A percentile compares a stretch with the other conserved stretches of the same genome.
These are phyloP conservation scores for Trametes sanguinea DNA, from an alignment of 768 basidiomycete genomes.

Conservation along the genomic window DNA sequence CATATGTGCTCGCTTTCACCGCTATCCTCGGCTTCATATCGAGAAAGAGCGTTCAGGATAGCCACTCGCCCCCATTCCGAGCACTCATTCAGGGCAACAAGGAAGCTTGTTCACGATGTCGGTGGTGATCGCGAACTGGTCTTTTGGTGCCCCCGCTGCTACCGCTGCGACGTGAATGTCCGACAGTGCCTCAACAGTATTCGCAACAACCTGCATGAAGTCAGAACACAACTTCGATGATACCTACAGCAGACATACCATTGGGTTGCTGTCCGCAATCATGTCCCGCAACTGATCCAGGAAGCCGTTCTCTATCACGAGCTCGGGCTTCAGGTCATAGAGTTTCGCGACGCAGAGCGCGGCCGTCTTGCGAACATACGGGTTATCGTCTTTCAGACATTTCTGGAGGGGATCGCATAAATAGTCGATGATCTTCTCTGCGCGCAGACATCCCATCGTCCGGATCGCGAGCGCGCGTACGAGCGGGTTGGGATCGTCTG, in stretches of 20 bases:
- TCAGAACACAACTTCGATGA: background rate
- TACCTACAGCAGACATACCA: slow-evolving; percentile 56
- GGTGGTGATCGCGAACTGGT: slow-evolving; percentile 81
- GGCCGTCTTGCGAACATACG: slow-evolving; percentile 98
- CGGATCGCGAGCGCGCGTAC: slow-evolving; percentile 95
- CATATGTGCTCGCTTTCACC: slow-evolving; percentile 99
- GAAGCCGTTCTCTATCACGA: slow-evolving; percentile 95
- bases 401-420: slow-evolving; percentile 94
- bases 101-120: slow-evolving; percentile 84
- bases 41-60: slow-evolving; percentile 80
- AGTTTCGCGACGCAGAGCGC: slow-evolving; percentile 96
- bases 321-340: slow-evolving; percentile 94
- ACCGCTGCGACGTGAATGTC: slow-evolving; percentile 84
- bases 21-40: slow-evolving; percentile 82
- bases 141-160: slow-evolving; percentile 59
- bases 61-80: slow-evolving; percentile 99
- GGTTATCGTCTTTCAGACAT: slow-evolving; percentile 92
- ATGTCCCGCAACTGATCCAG: slow-evolving; percentile 86
- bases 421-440: slow-evolving; percentile 99
- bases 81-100: slow-evolving; percentile 96
- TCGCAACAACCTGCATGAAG: slow-evolving; percentile 85
- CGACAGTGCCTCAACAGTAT: slow-evolving; percentile 88
- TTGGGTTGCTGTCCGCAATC: slow-evolving; percentile 95
- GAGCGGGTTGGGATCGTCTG: slow-evolving; percentile 95
- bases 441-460: slow-evolving; percentile 96